phyloP scores from a whole-genome alignment of 768 basidiomycete species.

The Boletus pseudo-olivaceus region DNA sequence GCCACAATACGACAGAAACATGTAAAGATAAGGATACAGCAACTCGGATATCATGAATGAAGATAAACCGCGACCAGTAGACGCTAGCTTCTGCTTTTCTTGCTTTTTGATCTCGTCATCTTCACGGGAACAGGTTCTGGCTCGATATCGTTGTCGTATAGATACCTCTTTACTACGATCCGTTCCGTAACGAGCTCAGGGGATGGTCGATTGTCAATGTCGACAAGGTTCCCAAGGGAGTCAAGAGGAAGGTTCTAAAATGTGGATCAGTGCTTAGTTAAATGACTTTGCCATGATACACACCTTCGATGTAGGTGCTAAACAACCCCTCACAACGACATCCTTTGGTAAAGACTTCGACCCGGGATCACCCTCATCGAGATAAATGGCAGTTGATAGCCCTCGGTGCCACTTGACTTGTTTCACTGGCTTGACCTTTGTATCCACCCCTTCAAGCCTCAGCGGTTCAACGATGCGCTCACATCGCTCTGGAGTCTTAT shows the following conservation, averaged over 20 bases:
- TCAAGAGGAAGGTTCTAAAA: constrained; percentile 60
- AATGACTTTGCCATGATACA: constrained; percentile 6
- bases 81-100: constrained; percentile 41
- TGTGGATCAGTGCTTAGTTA: constrained; percentile 3
- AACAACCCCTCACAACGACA: constrained; percentile 54
- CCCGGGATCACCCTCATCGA: constrained; percentile 61
- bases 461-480: constrained; percentile 40
- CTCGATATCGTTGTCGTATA: constrained; percentile 71
- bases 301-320: constrained; percentile 68
- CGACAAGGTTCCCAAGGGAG: constrained; percentile 65
- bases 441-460: constrained; percentile 34
- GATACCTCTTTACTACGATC: constrained; percentile 70
- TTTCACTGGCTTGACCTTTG: constrained; percentile 37
- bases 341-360: constrained; percentile 43
- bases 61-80: constrained; percentile 10
- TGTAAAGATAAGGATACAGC: constrained; percentile 34
- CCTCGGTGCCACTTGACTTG: constrained; percentile 79
- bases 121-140: constrained; percentile 35
- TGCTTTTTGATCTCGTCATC: constrained; percentile 56
- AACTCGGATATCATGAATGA: constrained; percentile 17
- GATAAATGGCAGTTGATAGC: constrained; percentile 54
- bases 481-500: constrained; percentile 57
- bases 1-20: constrained; percentile 1
- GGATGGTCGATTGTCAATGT: constrained; percentile 50
- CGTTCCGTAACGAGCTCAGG: constrained; percentile 60